Percentiles rank a stretch among this genome's conserved stretches.
Conservation (phyloP, 306 rosid species). For the Glycine latifolia region DNA sequence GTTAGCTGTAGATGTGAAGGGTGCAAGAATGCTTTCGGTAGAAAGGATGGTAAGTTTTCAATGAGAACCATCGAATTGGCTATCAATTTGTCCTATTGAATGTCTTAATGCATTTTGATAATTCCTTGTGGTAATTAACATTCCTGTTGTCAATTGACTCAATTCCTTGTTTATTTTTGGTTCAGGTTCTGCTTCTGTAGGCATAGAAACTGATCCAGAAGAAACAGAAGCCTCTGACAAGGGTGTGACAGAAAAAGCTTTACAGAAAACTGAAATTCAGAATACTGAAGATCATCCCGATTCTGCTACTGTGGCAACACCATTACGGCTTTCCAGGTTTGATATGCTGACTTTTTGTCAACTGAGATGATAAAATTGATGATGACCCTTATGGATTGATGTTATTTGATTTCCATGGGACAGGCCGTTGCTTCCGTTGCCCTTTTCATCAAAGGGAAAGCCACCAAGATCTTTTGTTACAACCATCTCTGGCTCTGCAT, state of each 20-base stretch:
- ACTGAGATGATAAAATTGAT: conserved; percentile 10
- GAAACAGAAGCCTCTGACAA: conserved; percentile 66
- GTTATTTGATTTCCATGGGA: conserved; percentile 21
- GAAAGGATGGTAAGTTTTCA: conserved; percentile 79
- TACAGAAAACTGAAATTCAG: conserved; percentile 60
- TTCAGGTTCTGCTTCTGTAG: conserved; percentile 62
- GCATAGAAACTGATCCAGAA: conserved; percentile 64
- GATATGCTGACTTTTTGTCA: conserved; percentile 32
- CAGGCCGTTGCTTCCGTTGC: conserved; percentile 65
- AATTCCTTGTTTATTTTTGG: conserved; percentile 35
- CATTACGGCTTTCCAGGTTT: conserved; percentile 74
- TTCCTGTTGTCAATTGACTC: not conserved
- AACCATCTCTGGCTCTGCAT: conserved; percentile 63
- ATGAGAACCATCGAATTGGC: not conserved
- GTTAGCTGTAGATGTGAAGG: conserved; percentile 89
- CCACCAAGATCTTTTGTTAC: conserved; percentile 70
- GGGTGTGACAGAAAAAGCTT: conserved; percentile 55
- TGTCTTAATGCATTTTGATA: not conserved
- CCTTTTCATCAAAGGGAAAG: conserved; percentile 75
- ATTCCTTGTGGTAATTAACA: not conserved
- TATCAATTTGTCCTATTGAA: conserved; percentile 19
- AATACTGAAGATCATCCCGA: conserved; percentile 64
- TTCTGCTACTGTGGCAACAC: conserved; percentile 63
- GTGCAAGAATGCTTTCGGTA: conserved; percentile 85
- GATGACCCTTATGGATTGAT: not conserved